Conservation (phyloP, 2,329 filamentous ascomycete species). For the Arthrobotrys iridis region DNA sequence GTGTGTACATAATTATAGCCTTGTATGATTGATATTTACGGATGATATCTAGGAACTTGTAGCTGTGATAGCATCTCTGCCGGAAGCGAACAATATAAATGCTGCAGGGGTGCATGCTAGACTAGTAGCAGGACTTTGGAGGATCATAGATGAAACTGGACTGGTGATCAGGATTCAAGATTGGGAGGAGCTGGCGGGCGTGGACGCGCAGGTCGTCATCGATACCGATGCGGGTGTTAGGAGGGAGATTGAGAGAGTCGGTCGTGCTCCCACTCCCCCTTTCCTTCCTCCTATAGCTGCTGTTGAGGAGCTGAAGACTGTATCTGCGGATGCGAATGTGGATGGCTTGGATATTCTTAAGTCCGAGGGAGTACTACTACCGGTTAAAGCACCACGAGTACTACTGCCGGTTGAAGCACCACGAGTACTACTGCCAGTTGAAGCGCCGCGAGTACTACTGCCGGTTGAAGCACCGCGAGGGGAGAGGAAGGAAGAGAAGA, state of each 20-base stretch:
- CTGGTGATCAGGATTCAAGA: slow-evolving; percentile 33
- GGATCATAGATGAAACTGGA: slow-evolving; percentile 31
- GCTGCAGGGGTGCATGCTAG: background rate
- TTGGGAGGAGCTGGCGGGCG: slow-evolving; percentile 21
- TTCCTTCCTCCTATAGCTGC: background rate
- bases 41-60: background rate
- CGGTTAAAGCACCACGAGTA: too few relatives aligned
- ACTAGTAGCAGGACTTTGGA: slow-evolving; percentile 20
- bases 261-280: background rate
- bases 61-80: slow-evolving; percentile 12
- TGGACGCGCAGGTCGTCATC: slow-evolving; percentile 16
- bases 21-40: background rate
- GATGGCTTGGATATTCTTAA: too few relatives aligned
- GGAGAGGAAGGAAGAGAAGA: too few relatives aligned
- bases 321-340: background rate
- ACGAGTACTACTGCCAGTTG: too few relatives aligned
- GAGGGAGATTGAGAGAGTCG: slow-evolving; percentile 17
- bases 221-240: slow-evolving; percentile 4
- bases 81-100: background rate
- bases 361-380: too few relatives aligned
- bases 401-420: too few relatives aligned
- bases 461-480: too few relatives aligned
- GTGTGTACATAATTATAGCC: too few relatives aligned
- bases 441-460: too few relatives aligned
- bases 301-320: background rate